Evolutionary conservation across 164 flowering plant species (phyloP).

Genomic region (Cinnamomum micranthum): DNA sequence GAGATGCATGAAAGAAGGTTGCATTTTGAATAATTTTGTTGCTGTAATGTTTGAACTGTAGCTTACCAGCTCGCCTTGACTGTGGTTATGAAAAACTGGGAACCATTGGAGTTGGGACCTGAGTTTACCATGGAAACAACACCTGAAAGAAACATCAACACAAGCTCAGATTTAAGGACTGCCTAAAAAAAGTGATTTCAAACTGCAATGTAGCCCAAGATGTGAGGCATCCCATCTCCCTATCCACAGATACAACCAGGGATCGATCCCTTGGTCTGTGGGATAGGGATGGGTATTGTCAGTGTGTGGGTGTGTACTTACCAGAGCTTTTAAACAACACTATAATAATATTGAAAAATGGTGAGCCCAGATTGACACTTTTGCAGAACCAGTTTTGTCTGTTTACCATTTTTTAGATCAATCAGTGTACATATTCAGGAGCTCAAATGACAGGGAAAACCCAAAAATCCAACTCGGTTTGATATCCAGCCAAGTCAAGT

Average conservation of each 20-base stretch:
- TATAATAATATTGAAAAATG: background rate
- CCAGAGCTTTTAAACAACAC: no score
- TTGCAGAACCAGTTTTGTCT: background rate
- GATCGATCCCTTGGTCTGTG: background rate
- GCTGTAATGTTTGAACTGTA: background rate
- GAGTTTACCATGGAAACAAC: conserved; percentile 92
- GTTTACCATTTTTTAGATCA: background rate
- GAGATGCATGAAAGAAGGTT: background rate
- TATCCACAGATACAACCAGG: no score
- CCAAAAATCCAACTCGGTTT: background rate
- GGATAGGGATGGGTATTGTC: no score
- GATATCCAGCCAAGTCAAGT: background rate
- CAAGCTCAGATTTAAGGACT: background rate
- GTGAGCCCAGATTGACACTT: background rate
- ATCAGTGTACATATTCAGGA: background rate
- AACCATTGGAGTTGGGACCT: conserved; percentile 96
- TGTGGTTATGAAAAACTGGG: conserved; percentile 94
- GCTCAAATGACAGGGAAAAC: background rate
- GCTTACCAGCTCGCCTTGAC: conserved; percentile 92
- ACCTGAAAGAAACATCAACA: conserved; percentile 43
- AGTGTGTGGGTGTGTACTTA: no score
- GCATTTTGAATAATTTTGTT: background rate
- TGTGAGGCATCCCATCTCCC: no score
- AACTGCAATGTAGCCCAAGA: background rate
- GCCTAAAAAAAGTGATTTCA: background rate